Base-by-base conservation (phyloP, 1,284 basidiomycete species). In the Gymnopus androsaceus region DNA sequence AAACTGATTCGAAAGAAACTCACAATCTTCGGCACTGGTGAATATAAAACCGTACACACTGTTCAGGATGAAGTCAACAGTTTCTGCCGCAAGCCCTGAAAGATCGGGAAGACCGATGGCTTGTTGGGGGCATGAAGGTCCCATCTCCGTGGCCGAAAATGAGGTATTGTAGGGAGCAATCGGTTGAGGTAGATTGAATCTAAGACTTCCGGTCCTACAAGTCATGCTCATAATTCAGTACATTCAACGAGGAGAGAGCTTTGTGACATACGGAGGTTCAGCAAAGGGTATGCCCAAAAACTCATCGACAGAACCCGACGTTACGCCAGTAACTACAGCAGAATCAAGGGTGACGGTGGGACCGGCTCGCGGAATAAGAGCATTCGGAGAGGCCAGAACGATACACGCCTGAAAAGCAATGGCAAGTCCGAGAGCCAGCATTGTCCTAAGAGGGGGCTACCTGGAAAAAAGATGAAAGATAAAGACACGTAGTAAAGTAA, bases 281-380 rank as follows among this genome's bases (percentile, higher is more conserved):
- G 82, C 81, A 56, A 77, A 85, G 0, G 82, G 81, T 30, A 84
- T 81, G 0, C 81, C 81, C 1, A 82, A 64, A 58, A 77, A 83
- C 44, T 74, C 70, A 15, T 67, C 64, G 0, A 75, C 64, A 2
- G 53, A 42, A 0, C 67, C 65, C 8, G 64, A 62, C 14, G 53
- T 61, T 21, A 61, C 59, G 25, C 78, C 78, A 17, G 69, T 74
- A 44, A 79, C 68, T 11, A 69, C 75, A 4, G 73, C 77, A 33
- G 64, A 61, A 58, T 77, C 76, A 25, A 79, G 69, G 5, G 58
- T 66, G n/a, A 78, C 67, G 2, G 66, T 70, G 4, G 73, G 74
- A 27, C 64, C 61, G 4, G 69, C 66, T n/a, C 66, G 58, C 28
- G 66, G 57, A 21, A 57, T 55, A n/a, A n/a, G n/a, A n/a, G n/a